Percentiles rank a stretch among this genome's conserved stretches.
Conservation (phyloP, 345 rosid species). For the Excoecaria agallocha region DNA sequence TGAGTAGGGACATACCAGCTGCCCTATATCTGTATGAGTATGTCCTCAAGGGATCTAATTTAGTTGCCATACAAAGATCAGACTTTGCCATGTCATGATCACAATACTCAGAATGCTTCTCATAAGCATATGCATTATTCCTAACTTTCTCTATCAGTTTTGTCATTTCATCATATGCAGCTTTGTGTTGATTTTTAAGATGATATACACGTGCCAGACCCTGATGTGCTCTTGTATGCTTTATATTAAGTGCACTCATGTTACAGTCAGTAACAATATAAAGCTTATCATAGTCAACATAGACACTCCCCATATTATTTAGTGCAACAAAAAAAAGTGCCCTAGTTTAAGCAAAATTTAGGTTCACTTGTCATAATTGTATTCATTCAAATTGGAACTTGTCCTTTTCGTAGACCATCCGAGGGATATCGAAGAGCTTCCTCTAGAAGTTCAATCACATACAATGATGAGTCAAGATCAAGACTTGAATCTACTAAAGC, state of each 20-base stretch:
- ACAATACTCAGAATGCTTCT: no score
- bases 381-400: slow-evolving; percentile 50
- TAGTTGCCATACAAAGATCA: no score
- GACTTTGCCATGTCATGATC: no score
- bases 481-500: slow-evolving; percentile 68
- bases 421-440: slow-evolving; percentile 95
- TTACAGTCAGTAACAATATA: slow-evolving; percentile 85
- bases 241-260: slow-evolving; percentile 80
- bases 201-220: slow-evolving; percentile 89
- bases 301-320: slow-evolving; percentile 80
- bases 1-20: no score
- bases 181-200: slow-evolving; percentile 72
- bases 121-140: no score
- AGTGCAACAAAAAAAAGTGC: slow-evolving; percentile 41
- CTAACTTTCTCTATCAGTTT: no score
- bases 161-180: no score
- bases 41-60: no score
- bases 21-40: no score
- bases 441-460: slow-evolving; percentile 72
- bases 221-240: slow-evolving; percentile 96
- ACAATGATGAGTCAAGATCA: slow-evolving; percentile 56
- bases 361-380: neutral
- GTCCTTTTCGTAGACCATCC: slow-evolving; percentile 96
- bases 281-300: slow-evolving; percentile 78
- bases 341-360: neutral